These are phyloP conservation scores for Zygoascus flipseniorum DNA, from an alignment of 805 yeast genomes.

Conservation along the genomic window DNA sequence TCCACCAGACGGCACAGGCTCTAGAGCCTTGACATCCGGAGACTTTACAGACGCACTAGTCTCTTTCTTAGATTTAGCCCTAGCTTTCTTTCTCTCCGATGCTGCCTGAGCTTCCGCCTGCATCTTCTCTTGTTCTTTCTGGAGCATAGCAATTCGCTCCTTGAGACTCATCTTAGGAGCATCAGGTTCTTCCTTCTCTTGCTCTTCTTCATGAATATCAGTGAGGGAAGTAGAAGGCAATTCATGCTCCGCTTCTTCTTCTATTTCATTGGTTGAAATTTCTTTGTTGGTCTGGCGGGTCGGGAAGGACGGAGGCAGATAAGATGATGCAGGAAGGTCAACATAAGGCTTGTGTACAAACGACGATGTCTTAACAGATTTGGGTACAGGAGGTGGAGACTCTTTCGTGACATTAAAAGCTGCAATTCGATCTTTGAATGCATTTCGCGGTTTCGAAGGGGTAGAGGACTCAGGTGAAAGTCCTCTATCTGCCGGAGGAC, in stretches of 20 bases:
- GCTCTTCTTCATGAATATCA: slow-evolving; percentile 8
- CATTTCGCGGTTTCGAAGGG: not conserved
- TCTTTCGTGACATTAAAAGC: slow-evolving; percentile 38
- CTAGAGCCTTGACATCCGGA: slow-evolving; percentile 2
- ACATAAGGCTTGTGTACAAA: slow-evolving; percentile 50
- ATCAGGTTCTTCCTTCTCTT: slow-evolving; percentile 35
- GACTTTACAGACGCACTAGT: slow-evolving; percentile 15
- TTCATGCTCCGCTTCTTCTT: not conserved
- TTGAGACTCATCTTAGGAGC: slow-evolving; percentile 73
- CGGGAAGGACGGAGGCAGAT: slow-evolving; percentile 35
- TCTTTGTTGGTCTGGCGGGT: not conserved
- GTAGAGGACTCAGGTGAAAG: not conserved
- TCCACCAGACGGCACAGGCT: slow-evolving; percentile 1
- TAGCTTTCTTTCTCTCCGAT: slow-evolving; percentile 36
- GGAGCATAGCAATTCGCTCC: slow-evolving; percentile 79
- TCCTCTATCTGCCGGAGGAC: not conserved
- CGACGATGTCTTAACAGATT: slow-evolving; percentile 32
- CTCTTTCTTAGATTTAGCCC: slow-evolving; percentile 20
- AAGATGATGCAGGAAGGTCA: slow-evolving; percentile 46
- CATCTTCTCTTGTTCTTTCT: slow-evolving; percentile 73
- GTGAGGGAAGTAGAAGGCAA: slow-evolving; percentile 2
- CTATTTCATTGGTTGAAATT: not conserved
- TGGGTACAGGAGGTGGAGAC: slow-evolving; percentile 33
- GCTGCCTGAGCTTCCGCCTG: slow-evolving; percentile 59
- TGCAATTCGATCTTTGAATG: slow-evolving; percentile 41